Conservation (phyloP, 1,139 yeast genomes). For the Taphrina flavorubra region DNA sequence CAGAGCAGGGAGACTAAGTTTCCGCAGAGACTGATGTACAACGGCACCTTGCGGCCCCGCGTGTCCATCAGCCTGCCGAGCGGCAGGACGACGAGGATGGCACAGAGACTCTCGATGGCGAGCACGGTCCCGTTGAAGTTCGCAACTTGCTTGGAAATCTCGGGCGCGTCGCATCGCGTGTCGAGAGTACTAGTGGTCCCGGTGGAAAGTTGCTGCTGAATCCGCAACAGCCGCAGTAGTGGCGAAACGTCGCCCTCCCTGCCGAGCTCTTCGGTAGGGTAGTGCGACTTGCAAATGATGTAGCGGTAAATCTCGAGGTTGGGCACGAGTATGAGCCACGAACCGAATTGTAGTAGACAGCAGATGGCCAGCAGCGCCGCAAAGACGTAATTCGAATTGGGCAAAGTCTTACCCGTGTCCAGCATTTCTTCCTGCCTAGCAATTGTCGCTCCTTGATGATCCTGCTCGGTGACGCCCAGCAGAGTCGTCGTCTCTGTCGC, state of each 20-base stretch:
- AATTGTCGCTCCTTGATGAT: too few species aligned
- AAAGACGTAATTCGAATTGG: constrained; percentile 10
- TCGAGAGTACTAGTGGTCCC: constrained; percentile 6
- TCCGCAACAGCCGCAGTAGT: background rate
- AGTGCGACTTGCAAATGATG: constrained; percentile 13
- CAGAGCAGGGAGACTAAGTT: background rate
- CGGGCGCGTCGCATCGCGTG: constrained; percentile 1
- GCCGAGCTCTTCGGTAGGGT: background rate
- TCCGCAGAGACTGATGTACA: constrained; percentile 3
- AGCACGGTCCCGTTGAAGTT: constrained; percentile 10
- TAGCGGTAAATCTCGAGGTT: constrained; percentile 18
- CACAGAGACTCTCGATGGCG: background rate
- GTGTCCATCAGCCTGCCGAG: constrained; percentile 13
- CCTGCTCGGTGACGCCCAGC: background rate
- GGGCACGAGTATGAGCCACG: constrained; percentile 8
- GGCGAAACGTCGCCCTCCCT: background rate
- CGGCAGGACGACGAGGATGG: constrained; percentile 13
- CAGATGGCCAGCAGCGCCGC: background rate
- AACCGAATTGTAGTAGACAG: background rate
- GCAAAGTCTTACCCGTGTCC: background rate
- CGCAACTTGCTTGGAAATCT: constrained; percentile 23
- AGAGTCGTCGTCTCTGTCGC: background rate
- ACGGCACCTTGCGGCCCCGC: constrained; percentile 7
- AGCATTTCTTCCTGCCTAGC: background rate
- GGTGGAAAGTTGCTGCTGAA: too few species aligned